phyloP scores from a whole-genome alignment of 2,329 filamentous ascomycete species.

The Balansia obtecta region DNA sequence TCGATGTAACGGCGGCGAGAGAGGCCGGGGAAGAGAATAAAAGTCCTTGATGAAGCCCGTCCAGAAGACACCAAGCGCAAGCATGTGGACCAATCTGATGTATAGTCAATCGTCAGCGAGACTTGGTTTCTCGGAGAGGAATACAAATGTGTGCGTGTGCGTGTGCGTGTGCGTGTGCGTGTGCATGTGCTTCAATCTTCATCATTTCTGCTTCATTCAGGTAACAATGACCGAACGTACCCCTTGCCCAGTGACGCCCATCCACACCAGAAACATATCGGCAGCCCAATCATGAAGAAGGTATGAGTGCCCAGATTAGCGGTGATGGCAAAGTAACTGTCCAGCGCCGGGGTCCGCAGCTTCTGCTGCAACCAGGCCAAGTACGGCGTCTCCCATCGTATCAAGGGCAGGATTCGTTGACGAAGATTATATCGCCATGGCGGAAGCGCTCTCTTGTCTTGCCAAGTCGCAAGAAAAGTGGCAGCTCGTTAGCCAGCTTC shows the following conservation, averaged over 20 bases:
- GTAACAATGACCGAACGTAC: conserved; percentile 37
- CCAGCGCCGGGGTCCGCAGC: conserved; percentile 70
- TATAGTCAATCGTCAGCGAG: background rate
- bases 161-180: too few relatives aligned
- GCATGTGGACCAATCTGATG: conserved; percentile 55
- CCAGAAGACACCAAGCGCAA: conserved; percentile 70
- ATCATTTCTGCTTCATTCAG: background rate
- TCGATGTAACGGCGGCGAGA: conserved; percentile 82
- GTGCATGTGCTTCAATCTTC: too few relatives aligned
- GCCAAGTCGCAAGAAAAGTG: conserved; percentile 1
- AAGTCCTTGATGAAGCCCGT: conserved; percentile 93
- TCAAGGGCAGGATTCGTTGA: conserved; percentile 69
- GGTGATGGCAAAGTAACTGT: conserved; percentile 93
- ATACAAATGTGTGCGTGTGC: too few relatives aligned
- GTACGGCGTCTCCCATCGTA: conserved; percentile 92
- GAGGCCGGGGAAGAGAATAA: conserved; percentile 77
- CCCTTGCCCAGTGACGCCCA: conserved; percentile 75
- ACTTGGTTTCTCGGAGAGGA: too few relatives aligned
- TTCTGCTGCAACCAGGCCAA: conserved; percentile 74
- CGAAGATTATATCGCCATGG: conserved; percentile 80
- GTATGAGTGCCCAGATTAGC: conserved; percentile 96
- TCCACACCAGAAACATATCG: conserved; percentile 94
- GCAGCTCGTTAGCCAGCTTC: conserved; percentile 4
- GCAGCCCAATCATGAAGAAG: conserved; percentile 94
- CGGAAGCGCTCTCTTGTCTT: conserved; percentile 81